These are phyloP conservation scores for Coemansia sp. DNA, from an alignment of 192 early-diverging fungal genomes.

Conservation along the genomic window DNA sequence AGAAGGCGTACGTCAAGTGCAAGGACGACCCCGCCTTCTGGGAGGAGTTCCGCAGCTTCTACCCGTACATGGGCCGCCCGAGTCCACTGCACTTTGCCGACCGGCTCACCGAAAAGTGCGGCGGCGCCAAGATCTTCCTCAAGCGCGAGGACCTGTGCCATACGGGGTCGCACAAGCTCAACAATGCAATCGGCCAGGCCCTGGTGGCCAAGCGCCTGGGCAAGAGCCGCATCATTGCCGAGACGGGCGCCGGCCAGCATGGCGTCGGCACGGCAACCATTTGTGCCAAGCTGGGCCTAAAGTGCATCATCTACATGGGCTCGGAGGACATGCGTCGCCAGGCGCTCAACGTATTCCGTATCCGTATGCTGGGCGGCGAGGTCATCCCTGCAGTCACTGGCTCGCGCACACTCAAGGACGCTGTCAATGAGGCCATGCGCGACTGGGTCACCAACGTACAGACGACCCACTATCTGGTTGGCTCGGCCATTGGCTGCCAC, in stretches of 20 bases:
- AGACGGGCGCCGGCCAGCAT: conserved; percentile 98
- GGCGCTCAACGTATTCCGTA: conserved; percentile 94
- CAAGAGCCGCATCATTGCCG: conserved; percentile 96
- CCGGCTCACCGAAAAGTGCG: conserved; percentile 66
- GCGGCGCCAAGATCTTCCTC: conserved; percentile 92
- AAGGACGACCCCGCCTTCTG: conserved; percentile 87
- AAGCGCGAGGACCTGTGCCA: conserved; percentile 99
- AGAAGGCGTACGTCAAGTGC: conserved; percentile 72
- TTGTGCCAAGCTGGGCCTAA: conserved; percentile 95
- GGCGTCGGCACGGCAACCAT: conserved; percentile 97
- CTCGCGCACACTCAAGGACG: conserved; percentile 89
- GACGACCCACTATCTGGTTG: conserved; percentile 93
- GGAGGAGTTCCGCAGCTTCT: conserved; percentile 84
- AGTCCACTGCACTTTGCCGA: conserved; percentile 85
- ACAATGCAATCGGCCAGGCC: conserved; percentile 94
- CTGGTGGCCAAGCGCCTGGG: conserved; percentile 91
- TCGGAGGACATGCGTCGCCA: conserved; percentile 91
- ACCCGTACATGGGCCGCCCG: conserved; percentile 88
- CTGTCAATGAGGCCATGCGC: conserved; percentile 97
- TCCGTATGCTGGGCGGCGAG: conserved; percentile 85
- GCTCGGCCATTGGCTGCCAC: conserved; percentile 94
- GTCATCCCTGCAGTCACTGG: conserved; percentile 80
- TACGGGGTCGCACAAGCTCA: conserved; percentile 99
- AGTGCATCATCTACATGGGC: conserved; percentile 98
- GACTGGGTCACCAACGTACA: conserved; percentile 96